phyloP scores from a whole-genome alignment of 768 basidiomycete genomes.

The Pleurotus giganteus region DNA sequence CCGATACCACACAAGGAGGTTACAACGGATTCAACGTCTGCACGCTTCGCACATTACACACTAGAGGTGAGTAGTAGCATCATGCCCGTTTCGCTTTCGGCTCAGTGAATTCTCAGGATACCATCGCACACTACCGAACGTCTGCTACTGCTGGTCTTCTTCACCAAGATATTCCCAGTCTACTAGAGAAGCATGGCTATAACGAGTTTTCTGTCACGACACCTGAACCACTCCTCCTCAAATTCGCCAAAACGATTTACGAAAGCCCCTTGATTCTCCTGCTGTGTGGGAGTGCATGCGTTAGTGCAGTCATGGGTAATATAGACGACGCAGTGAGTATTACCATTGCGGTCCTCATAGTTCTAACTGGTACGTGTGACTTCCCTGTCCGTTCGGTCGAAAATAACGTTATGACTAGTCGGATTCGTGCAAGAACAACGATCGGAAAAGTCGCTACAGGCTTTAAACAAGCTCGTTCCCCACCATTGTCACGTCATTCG shows the following conservation, averaged over 20 bases:
- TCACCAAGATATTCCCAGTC: slow-evolving; percentile 54
- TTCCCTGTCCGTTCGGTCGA: neutral
- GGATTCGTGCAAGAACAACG: slow-evolving; percentile 95
- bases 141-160: slow-evolving; percentile 62
- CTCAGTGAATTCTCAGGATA: slow-evolving; percentile 49
- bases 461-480: slow-evolving; percentile 94
- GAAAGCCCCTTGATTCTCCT: slow-evolving; percentile 92
- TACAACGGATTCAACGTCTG: slow-evolving; percentile 57
- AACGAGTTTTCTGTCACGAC: slow-evolving; percentile 91
- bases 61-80: slow-evolving; percentile 48
- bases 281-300: slow-evolving; percentile 83
- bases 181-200: slow-evolving; percentile 75
- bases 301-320: slow-evolving; percentile 94
- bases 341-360: slow-evolving; percentile 87
- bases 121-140: slow-evolving; percentile 68
- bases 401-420: slow-evolving; percentile 42
- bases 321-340: slow-evolving; percentile 94
- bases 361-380: slow-evolving; percentile 75
- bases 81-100: neutral
- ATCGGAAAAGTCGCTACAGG: slow-evolving; percentile 92
- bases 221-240: slow-evolving; percentile 77
- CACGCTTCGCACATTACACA: slow-evolving; percentile 64
- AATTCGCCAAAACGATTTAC: slow-evolving; percentile 94
- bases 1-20: slow-evolving; percentile 29
- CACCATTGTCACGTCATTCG: slow-evolving; percentile 94